Percentiles rank a stretch among this genome's conserved stretches.
Evolutionary conservation across 352 stramenopile species (phyloP).

Genomic region (Pythium biforme): DNA sequence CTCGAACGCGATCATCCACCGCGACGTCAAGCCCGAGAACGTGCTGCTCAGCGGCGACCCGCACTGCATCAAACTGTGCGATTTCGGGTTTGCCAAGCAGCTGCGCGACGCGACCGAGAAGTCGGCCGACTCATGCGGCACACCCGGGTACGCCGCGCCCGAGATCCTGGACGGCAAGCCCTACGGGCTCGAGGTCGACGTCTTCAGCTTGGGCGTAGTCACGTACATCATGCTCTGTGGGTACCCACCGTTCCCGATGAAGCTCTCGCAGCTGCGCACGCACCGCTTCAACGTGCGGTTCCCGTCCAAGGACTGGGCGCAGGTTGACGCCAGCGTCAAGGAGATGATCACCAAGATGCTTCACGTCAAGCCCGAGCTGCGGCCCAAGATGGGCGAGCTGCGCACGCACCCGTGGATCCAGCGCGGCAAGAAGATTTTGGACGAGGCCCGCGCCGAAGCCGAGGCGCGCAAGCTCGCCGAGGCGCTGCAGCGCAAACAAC

Average conservation of each 20-base stretch:
- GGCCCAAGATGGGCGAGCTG: constrained; percentile 61
- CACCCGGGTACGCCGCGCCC: constrained; percentile 77
- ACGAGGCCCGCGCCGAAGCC: constrained; percentile 42
- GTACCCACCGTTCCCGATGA: constrained; percentile 88
- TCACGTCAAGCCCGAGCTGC: constrained; percentile 60
- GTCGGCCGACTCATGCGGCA: constrained; percentile 80
- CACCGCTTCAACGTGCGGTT: constrained; percentile 84
- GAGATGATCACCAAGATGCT: constrained; percentile 80
- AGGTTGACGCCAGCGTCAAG: constrained; percentile 62
- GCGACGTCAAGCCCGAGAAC: constrained; percentile 87
- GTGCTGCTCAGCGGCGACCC: constrained; percentile 66
- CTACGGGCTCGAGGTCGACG: constrained; percentile 82
- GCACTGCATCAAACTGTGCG: constrained; percentile 73
- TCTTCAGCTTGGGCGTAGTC: constrained; percentile 89
- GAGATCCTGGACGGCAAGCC: constrained; percentile 83
- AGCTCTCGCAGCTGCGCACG: constrained; percentile 76
- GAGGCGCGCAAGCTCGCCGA: constrained; percentile 45
- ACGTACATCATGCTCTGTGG: constrained; percentile 88
- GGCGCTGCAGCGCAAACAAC: constrained; percentile 57
- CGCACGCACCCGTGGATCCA: constrained; percentile 65
- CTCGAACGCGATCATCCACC: constrained; percentile 81
- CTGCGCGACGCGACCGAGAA: constrained; percentile 58
- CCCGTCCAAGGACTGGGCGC: constrained; percentile 75
- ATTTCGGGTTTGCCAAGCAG: constrained; percentile 85
- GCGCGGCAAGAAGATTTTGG: constrained; percentile 43